Evolutionary conservation across 2,329 filamentous ascomycete genomes (phyloP).

Genomic region (Penicillium sumatraense): DNA sequence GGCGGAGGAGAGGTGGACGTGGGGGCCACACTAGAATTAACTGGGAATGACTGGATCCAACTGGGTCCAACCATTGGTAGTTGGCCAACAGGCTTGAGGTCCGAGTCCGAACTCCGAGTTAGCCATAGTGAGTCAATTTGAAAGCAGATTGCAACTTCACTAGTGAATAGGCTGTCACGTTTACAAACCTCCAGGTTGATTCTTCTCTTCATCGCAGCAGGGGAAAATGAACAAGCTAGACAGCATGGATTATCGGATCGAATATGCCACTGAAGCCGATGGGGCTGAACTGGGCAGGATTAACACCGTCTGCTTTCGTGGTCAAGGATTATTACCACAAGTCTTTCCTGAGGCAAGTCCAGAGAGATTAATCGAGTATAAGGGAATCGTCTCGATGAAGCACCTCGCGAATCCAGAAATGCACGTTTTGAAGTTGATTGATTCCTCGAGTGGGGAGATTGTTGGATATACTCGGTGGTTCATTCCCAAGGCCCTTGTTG

Average conservation of each 20-base stretch:
- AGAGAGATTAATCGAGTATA: constrained; percentile 41
- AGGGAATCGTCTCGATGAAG: constrained; percentile 35
- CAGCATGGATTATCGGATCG: constrained; percentile 18
- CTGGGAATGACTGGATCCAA: no score
- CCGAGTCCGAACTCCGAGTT: background rate
- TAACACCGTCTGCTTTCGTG: constrained; percentile 53
- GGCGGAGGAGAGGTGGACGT: background rate
- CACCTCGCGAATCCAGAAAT: constrained; percentile 48
- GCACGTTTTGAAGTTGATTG: constrained; percentile 48
- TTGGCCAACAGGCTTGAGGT: background rate
- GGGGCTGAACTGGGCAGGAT: constrained; percentile 46
- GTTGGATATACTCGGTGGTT: constrained; percentile 58
- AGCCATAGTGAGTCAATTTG: background rate
- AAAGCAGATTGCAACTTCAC: background rate
- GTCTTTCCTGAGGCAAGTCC: constrained; percentile 43
- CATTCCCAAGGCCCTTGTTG: constrained; percentile 30
- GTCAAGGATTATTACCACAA: constrained; percentile 43
- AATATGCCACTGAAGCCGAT: constrained; percentile 49
- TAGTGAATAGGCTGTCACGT: no score
- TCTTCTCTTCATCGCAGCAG: no score
- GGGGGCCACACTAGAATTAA: no score
- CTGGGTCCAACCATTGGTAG: background rate
- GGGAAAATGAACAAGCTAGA: no score
- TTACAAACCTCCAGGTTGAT: background rate
- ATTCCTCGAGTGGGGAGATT: constrained; percentile 35